phyloP scores from a whole-genome alignment of 1,284 basidiomycete genomes.

The Mycosarcoma maydis region DNA sequence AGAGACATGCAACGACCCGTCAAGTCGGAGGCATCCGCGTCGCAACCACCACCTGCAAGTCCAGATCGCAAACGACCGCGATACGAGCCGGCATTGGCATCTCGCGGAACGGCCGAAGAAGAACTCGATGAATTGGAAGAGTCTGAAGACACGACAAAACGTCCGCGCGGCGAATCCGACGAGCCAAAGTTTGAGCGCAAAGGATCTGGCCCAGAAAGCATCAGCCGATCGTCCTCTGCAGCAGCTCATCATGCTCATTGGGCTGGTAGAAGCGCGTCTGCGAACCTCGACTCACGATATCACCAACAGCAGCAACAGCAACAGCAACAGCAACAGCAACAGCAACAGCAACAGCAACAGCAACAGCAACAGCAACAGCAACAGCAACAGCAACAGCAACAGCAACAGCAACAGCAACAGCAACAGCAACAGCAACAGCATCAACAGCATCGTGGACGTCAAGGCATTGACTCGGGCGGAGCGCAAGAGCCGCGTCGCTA shows the following conservation, averaged over 20 bases:
- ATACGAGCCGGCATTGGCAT: constrained; percentile 16
- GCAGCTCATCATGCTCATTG: constrained; percentile 30
- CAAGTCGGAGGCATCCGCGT: constrained; percentile 8
- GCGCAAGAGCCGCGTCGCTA: constrained; percentile 14
- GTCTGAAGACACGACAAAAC: constrained; percentile 17
- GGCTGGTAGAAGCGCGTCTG: constrained; percentile 28
- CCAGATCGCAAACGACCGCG: constrained; percentile 39
- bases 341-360: constrained; percentile 3
- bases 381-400: constrained; percentile 1
- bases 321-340: background rate
- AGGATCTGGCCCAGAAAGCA: constrained; percentile 19
- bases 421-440: constrained; percentile 1
- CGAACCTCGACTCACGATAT: constrained; percentile 24
- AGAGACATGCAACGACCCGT: constrained; percentile 19
- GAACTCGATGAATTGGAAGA: constrained; percentile 43
- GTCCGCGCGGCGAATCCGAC: constrained; percentile 18
- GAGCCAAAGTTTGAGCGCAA: constrained; percentile 29
- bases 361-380: background rate
- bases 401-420: constrained; percentile 6
- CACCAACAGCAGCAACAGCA: constrained; percentile 7
- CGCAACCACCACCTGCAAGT: constrained; percentile 17
- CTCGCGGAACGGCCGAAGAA: constrained; percentile 20
- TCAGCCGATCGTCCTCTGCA: constrained; percentile 26
- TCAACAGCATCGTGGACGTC: constrained; percentile 16
- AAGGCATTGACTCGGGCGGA: constrained; percentile 8